Evolutionary conservation across 2,329 filamentous ascomycete genomes (phyloP).

Genomic region (Aspergillus carbonarius): DNA sequence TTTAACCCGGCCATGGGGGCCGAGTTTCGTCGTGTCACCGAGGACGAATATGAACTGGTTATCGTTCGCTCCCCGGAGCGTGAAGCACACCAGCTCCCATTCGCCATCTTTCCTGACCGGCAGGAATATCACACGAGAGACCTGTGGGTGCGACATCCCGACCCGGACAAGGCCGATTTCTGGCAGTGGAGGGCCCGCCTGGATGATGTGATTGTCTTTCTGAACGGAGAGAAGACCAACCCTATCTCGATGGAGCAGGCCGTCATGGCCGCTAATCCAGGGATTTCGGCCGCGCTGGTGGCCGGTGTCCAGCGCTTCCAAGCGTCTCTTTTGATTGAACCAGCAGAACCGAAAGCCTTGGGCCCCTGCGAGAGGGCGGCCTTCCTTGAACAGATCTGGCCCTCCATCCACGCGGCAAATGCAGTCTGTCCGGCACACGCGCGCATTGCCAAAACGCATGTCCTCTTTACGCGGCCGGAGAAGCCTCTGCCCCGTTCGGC

Average conservation of each 20-base stretch:
- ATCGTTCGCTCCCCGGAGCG: constrained; percentile 23
- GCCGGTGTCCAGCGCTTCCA: constrained; percentile 24
- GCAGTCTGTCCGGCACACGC: constrained; percentile 1
- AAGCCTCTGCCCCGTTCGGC: not conserved
- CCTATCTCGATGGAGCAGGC: constrained; percentile 26
- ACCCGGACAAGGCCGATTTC: constrained; percentile 10
- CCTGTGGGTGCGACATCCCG: constrained; percentile 32
- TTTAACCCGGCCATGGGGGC: constrained; percentile 31
- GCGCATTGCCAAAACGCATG: not conserved
- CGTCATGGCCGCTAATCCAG: constrained; percentile 14
- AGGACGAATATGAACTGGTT: constrained; percentile 36
- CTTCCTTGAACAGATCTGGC: not conserved
- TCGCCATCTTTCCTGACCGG: constrained; percentile 31
- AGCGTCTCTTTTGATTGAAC: constrained; percentile 11
- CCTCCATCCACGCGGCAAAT: constrained; percentile 1
- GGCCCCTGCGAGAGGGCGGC: not conserved
- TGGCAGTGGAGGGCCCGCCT: constrained; percentile 18
- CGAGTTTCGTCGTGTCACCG: constrained; percentile 23
- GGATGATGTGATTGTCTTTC: constrained; percentile 27
- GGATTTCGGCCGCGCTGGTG: constrained; percentile 18
- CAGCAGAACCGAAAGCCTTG: not conserved
- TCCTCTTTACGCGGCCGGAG: not conserved
- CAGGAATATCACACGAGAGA: constrained; percentile 37
- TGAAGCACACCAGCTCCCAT: constrained; percentile 26
- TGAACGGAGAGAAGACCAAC: constrained; percentile 27